Percentiles rank a stretch among this genome's conserved stretches.
phyloP scores from a whole-genome alignment of 1,284 basidiomycete genomes.

The Heterobasidion irregulare region DNA sequence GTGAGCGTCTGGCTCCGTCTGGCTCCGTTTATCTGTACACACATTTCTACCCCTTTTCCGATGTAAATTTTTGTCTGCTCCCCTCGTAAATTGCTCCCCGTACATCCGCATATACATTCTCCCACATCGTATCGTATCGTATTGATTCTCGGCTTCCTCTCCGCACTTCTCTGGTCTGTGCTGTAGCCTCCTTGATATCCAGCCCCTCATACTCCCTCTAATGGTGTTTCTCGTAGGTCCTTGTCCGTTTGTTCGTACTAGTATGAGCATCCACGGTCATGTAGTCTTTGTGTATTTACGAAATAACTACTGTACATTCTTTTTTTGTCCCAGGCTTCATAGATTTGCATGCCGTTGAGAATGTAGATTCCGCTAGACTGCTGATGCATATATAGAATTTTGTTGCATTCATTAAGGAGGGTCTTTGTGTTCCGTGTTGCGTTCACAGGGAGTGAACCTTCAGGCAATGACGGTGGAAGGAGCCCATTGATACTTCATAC shows the following conservation, averaged over 20 bases:
- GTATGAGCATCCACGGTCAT: neutral
- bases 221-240: slow-evolving; percentile 75
- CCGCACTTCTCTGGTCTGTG: neutral
- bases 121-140: neutral
- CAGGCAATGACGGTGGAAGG: no score
- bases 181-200: slow-evolving; percentile 1
- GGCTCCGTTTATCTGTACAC: slow-evolving; percentile 2
- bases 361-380: no score
- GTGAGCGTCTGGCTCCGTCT: slow-evolving; percentile 23
- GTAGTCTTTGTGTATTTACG: neutral
- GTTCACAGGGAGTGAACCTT: no score
- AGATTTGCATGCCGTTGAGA: neutral
- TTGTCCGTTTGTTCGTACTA: neutral
- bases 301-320: neutral
- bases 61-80: slow-evolving; percentile 1
- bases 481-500: no score
- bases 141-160: neutral
- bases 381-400: neutral
- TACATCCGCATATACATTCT: neutral
- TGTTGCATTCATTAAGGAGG: neutral
- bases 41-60: neutral
- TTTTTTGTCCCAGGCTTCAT: neutral
- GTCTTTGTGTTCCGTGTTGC: no score
- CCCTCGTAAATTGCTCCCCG: neutral
- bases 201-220: slow-evolving; percentile 17